Percentiles rank a stretch among this genome's conserved stretches.
phyloP scores from a whole-genome alignment of 495 filamentous ascomycete species.

The Aspergillus leporis region DNA sequence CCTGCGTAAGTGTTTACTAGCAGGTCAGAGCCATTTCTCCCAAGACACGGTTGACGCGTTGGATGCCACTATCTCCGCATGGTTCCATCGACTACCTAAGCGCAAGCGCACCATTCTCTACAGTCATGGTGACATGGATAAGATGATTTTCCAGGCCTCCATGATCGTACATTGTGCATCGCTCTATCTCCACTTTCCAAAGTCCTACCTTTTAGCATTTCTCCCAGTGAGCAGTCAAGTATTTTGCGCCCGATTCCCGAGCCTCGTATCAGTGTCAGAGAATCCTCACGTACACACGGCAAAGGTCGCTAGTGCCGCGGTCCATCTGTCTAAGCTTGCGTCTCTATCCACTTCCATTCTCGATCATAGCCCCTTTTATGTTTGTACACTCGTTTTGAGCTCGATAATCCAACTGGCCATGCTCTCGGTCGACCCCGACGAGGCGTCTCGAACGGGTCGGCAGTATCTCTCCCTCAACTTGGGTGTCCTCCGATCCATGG shows the following conservation, averaged over 20 bases:
- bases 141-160: conserved; percentile 7
- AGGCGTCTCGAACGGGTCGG: neutral
- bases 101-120: neutral
- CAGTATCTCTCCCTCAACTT: conserved; percentile 6
- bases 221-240: conserved; percentile 6
- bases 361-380: conserved; percentile 8
- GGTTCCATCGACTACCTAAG: conserved; percentile 7
- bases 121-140: neutral
- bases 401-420: conserved; percentile 9
- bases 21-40: neutral
- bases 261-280: neutral
- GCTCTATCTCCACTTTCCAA: conserved; percentile 10
- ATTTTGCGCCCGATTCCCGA: conserved; percentile 1
- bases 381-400: conserved; percentile 10
- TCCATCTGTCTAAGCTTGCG: conserved; percentile 5
- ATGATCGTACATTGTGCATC: conserved; percentile 14
- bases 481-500: conserved; percentile 7
- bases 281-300: conserved; percentile 8
- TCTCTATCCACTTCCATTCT: conserved; percentile 2
- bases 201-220: conserved; percentile 6
- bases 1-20: conserved; percentile 4
- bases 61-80: conserved; percentile 8
- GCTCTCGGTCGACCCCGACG: neutral
- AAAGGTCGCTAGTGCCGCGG: conserved; percentile 2
- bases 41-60: conserved; percentile 3